Percentiles rank a stretch among this genome's conserved stretches.
Evolutionary conservation across 1,139 yeast genomes (phyloP).

Genomic region (Hyphopichia buzzinii): DNA sequence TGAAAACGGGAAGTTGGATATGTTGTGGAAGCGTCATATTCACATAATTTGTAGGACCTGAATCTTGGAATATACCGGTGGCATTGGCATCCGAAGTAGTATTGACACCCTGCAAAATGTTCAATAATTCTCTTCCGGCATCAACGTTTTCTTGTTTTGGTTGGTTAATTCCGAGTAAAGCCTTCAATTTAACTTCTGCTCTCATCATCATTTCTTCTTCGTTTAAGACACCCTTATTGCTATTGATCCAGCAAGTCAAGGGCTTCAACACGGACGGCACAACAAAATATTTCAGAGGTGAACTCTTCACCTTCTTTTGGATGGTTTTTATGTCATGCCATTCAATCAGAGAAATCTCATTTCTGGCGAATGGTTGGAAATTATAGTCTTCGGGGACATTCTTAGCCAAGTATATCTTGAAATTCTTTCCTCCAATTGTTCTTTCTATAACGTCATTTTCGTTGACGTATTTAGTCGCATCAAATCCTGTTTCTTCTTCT

Average conservation of each 20-base stretch:
- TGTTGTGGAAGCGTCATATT: constrained; percentile 30
- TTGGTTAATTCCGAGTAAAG: constrained; percentile 52
- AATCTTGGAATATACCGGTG: constrained; percentile 5
- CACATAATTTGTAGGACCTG: constrained; percentile 9
- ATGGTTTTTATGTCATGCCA: constrained; percentile 44
- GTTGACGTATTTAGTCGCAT: constrained; percentile 63
- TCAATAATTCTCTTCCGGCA: constrained; percentile 74
- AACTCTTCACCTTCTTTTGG: constrained; percentile 34
- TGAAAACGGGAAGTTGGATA: constrained; percentile 27
- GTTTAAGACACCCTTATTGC: constrained; percentile 49
- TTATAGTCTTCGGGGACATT: constrained; percentile 75
- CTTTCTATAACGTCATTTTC: constrained; percentile 78
- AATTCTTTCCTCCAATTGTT: constrained; percentile 79
- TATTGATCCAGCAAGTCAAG: constrained; percentile 53
- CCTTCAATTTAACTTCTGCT: constrained; percentile 65
- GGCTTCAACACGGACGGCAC: constrained; percentile 64
- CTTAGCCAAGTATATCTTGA: constrained; percentile 74
- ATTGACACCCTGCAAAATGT: constrained; percentile 55
- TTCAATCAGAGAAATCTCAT: constrained; percentile 67
- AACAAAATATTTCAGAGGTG: constrained; percentile 52
- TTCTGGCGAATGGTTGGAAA: constrained; percentile 80
- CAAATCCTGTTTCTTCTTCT: constrained; percentile 93
- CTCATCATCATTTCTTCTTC: constrained; percentile 54
- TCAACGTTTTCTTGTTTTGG: constrained; percentile 39
- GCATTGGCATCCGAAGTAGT: constrained; percentile 5